These are phyloP conservation scores for Yamadazyma atlantica DNA, from an alignment of 1,139 yeast genomes.

Conservation along the genomic window DNA sequence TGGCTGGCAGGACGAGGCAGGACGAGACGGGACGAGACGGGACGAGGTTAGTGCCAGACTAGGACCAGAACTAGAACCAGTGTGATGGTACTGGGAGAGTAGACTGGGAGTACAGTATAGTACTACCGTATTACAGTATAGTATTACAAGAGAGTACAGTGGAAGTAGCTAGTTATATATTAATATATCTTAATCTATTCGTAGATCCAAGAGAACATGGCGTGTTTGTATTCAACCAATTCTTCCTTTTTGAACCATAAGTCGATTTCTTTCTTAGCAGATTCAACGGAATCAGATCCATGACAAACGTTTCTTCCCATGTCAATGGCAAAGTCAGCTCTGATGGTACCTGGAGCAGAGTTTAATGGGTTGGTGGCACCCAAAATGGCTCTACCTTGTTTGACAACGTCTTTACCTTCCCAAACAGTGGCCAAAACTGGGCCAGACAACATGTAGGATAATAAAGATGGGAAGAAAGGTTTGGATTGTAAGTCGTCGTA, in stretches of 20 bases:
- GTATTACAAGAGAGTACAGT: too few species aligned
- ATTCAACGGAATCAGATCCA: slow-evolving; percentile 99
- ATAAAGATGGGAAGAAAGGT: slow-evolving; percentile 96
- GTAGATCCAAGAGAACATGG: slow-evolving; percentile 87
- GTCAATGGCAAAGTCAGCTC: slow-evolving; percentile 95
- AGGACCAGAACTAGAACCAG: too few species aligned
- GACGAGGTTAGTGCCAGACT: too few species aligned
- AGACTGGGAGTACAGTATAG: too few species aligned
- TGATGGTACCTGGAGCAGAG: slow-evolving; percentile 99
- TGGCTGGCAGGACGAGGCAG: too few species aligned
- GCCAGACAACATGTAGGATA: slow-evolving; percentile 96
- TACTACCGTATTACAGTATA: too few species aligned
- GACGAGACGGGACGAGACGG: background rate
- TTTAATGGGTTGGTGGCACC: slow-evolving; percentile 99
- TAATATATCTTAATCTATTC: slow-evolving; percentile 50
- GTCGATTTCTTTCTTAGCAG: slow-evolving; percentile 92
- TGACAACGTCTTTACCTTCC: slow-evolving; percentile 99
- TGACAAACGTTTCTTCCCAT: slow-evolving; percentile 99
- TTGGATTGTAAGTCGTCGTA: slow-evolving; percentile 92
- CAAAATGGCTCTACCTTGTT: slow-evolving; percentile 95
- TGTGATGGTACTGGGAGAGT: too few species aligned
- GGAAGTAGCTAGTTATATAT: too few species aligned
- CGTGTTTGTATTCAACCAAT: slow-evolving; percentile 87
- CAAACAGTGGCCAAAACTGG: slow-evolving; percentile 99
- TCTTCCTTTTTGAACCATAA: slow-evolving; percentile 99